Conservation (phyloP, 495 filamentous ascomycete genomes). For the Annulohypoxylon bovei region DNA sequence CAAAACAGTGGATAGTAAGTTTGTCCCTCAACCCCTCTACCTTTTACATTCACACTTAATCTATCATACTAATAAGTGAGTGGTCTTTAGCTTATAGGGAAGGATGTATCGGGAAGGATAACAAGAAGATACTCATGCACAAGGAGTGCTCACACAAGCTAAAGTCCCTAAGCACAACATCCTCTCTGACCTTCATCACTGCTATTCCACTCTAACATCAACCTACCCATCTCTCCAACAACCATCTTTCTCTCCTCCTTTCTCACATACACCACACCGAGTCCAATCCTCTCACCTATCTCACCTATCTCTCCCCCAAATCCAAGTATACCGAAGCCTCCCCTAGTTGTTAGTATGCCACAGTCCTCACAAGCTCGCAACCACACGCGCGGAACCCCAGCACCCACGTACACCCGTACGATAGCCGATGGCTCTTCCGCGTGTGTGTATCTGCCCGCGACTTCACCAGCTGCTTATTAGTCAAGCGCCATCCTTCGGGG, state of each 20-base stretch:
- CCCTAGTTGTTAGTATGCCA: background rate
- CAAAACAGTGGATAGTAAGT: background rate
- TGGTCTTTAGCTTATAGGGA: background rate
- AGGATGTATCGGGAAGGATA: background rate
- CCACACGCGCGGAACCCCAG: background rate
- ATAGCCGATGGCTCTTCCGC: background rate
- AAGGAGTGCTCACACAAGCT: background rate
- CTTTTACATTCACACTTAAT: background rate
- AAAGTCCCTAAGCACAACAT: background rate
- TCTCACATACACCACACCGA: background rate
- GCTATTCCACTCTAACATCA: background rate
- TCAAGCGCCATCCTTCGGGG: slow-evolving; percentile 6
- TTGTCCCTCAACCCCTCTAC: background rate
- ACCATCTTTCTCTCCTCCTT: background rate
- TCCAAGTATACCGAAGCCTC: background rate
- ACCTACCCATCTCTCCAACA: background rate
- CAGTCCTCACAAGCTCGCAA: background rate
- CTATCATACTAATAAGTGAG: no score
- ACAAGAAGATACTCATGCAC: no score
- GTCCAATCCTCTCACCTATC: background rate
- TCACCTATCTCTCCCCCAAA: background rate
- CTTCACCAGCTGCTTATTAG: background rate
- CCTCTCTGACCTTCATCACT: background rate
- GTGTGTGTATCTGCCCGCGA: background rate
- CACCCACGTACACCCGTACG: background rate